Evolutionary conservation across 768 basidiomycete species (phyloP).

Genomic region (Boletus sp.): DNA sequence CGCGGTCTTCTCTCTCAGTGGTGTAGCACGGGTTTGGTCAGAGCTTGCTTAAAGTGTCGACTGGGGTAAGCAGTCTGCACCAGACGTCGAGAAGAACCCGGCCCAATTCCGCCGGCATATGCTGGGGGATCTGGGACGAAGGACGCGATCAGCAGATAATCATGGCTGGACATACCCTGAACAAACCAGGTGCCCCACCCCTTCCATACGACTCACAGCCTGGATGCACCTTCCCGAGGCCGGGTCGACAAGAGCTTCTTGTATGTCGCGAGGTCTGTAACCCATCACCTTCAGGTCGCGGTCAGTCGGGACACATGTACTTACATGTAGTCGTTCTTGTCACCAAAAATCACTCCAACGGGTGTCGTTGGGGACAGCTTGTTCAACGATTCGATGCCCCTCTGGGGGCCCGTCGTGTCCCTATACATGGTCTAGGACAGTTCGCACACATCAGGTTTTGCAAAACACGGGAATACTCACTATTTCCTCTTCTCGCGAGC

Average conservation of each 20-base stretch:
- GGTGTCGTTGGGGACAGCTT: slow-evolving; percentile 39
- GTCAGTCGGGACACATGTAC: slow-evolving; percentile 6
- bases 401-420: slow-evolving; percentile 51
- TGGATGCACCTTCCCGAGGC: slow-evolving; percentile 22
- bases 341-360: slow-evolving; percentile 53
- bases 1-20: neutral
- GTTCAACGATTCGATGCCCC: slow-evolving; percentile 49
- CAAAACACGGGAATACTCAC: slow-evolving; percentile 35
- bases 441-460: neutral
- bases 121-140: slow-evolving; percentile 25
- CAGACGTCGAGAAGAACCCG: slow-evolving; percentile 26
- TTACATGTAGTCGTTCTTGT: slow-evolving; percentile 51
- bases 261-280: slow-evolving; percentile 29
- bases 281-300: neutral
- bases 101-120: slow-evolving; percentile 24
- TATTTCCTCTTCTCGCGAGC: slow-evolving; percentile 59
- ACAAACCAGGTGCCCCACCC: slow-evolving; percentile 34
- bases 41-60: slow-evolving; percentile 11
- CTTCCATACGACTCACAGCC: slow-evolving; percentile 22
- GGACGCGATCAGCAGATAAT: neutral
- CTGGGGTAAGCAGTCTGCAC: neutral
- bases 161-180: too few relatives aligned
- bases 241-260: slow-evolving; percentile 31
- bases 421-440: slow-evolving; percentile 56
- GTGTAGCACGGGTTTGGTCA: neutral